Evolutionary conservation across 2,329 filamentous ascomycete species (phyloP), one percentile per base, ranked within the genome.

Genomic region (Trichoderma atrobrunneum): DNA sequence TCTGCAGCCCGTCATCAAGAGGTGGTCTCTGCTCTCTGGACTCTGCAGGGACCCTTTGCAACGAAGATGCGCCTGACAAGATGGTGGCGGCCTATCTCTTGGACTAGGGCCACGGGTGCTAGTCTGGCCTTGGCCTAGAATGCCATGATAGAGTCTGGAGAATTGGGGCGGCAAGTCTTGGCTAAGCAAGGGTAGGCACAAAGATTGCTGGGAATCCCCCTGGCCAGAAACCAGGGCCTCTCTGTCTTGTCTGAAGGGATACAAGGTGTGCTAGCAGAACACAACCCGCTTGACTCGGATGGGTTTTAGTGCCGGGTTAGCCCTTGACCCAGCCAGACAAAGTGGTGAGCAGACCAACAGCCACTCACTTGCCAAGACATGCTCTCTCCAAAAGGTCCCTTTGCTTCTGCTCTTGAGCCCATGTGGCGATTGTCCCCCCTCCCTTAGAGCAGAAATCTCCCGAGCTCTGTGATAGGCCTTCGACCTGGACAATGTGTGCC

Each of bases 21-120:
- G 39, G 39, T 43, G 39, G 39, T 43, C 39, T 43, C 39, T 43
- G 39, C 39, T 43, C 18, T 39, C 16, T 34, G 11, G 24, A 12
- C 51, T 28, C 62, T 67, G 70, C 62, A 71, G 70, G 70, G 70
- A 51, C 62, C 63, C 70, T 71, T 71, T 71, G 70, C 70, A 67
- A 67, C 34, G 54, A 68, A 16, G n/a, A 68, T 24, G 65, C 51
- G 65, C 65, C 51, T 39, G 54, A 43, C 54, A 28, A 21, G 48
- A 51, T 66, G 14, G 63, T 28, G 30, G 48, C 48, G 64, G 51
- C 48, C 48, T 56, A 28, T 56, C 64, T 67, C 16, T 39, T 21
- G 21, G 30, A 54, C 64, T 57, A 39, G 51, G 48, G 51, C 48
- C 51, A 57, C 64, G 51, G 64, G 30, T 32, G 18, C 51, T 57